A percentile compares a stretch with the other conserved stretches of the same genome.
phyloP scores from a whole-genome alignment of 2,329 filamentous ascomycete species.

The Pseudogymnoascus sp. region DNA sequence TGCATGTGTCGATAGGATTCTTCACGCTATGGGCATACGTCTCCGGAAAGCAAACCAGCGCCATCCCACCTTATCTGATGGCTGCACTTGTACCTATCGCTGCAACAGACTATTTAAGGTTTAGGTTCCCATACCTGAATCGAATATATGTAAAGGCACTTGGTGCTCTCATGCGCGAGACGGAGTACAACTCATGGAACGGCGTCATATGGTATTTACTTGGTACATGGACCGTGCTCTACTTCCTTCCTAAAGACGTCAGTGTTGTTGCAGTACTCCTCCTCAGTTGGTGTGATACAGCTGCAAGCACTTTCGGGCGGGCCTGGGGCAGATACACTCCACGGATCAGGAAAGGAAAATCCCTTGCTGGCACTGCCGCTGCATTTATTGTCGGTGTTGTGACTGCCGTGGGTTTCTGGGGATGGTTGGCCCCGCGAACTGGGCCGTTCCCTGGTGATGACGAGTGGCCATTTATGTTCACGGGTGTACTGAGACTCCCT shows the following conservation, averaged over 20 bases:
- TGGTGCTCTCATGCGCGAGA: conserved; percentile 93
- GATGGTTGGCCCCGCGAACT: conserved; percentile 66
- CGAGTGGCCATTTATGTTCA: conserved; percentile 70
- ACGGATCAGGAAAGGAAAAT: conserved; percentile 79
- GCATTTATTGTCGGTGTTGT: conserved; percentile 77
- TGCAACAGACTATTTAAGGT: conserved; percentile 72
- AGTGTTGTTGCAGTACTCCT: conserved; percentile 83
- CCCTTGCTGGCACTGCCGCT: conserved; percentile 78
- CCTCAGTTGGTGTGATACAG: conserved; percentile 96
- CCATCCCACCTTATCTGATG: conserved; percentile 81
- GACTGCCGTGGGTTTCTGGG: conserved; percentile 84
- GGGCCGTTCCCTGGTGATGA: conserved; percentile 65
- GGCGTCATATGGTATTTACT: conserved; percentile 96
- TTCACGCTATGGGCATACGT: conserved; percentile 82
- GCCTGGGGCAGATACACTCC: conserved; percentile 86
- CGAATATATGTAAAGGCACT: conserved; percentile 76
- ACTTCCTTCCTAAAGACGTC: conserved; percentile 88
- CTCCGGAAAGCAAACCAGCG: conserved; percentile 65
- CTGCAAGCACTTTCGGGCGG: conserved; percentile 88
- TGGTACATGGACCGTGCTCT: conserved; percentile 79
- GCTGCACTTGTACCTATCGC: conserved; percentile 77
- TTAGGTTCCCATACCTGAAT: conserved; percentile 76
- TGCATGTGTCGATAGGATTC: conserved; percentile 97
- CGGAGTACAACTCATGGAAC: conserved; percentile 89
- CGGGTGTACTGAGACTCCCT: conserved; percentile 68